Evolutionary conservation across 768 basidiomycete species (phyloP).

Genomic region (Saitozyma sp.): DNA sequence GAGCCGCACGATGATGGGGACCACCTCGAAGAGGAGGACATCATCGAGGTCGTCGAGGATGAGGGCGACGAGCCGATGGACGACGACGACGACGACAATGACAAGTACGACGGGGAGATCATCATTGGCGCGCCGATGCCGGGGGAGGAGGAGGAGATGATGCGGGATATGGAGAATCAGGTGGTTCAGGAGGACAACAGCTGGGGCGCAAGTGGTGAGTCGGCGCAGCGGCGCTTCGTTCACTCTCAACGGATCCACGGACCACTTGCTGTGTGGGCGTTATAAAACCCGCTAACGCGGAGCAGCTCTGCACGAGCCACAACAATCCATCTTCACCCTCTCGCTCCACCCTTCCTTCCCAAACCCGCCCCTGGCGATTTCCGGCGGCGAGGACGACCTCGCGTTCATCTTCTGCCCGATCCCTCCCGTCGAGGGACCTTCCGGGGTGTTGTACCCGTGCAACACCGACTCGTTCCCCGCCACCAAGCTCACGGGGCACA

Average conservation of each 20-base stretch:
- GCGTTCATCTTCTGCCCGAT: conserved; percentile 71
- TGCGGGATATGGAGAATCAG: not conserved
- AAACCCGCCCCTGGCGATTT: conserved; percentile 72
- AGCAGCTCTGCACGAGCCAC: conserved; percentile 58
- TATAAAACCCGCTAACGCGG: not conserved
- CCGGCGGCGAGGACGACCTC: conserved; percentile 92
- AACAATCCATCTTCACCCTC: conserved; percentile 76
- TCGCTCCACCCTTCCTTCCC: conserved; percentile 72
- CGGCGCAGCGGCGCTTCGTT: not conserved
- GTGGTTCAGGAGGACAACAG: conserved; percentile 26
- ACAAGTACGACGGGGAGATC: conserved; percentile 39
- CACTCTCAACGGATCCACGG: no score
- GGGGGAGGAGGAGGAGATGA: conserved; percentile 13
- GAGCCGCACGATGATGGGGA: conserved; percentile 14
- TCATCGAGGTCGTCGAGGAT: conserved; percentile 41
- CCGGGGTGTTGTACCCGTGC: conserved; percentile 7
- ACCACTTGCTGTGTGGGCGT: no score
- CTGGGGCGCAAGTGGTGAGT: conserved; percentile 33
- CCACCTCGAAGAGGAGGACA: conserved; percentile 29
- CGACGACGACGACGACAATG: conserved; percentile 35
- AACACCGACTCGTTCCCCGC: conserved; percentile 42
- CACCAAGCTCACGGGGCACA: conserved; percentile 79
- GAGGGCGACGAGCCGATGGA: conserved; percentile 33
- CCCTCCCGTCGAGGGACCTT: conserved; percentile 23
- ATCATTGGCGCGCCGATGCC: conserved; percentile 35